These are phyloP conservation scores for Musa beccarii DNA, from an alignment of 176 grass and related monocot species.

Conservation along the genomic window DNA sequence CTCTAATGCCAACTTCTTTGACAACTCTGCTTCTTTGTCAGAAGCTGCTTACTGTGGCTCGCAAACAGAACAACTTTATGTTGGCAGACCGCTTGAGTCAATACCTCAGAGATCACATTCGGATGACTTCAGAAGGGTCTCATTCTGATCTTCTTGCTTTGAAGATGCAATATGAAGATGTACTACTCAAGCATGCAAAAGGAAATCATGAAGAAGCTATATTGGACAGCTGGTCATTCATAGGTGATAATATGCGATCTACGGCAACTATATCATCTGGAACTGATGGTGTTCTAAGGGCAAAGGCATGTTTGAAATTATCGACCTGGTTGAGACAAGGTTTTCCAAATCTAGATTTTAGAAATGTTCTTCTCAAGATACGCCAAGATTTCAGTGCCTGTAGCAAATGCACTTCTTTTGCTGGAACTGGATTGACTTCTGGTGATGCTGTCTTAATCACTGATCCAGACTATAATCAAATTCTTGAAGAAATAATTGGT, in stretches of 20 bases:
- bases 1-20: slow-evolving; percentile 53
- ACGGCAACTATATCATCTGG: slow-evolving; percentile 35
- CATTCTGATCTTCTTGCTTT: slow-evolving; percentile 59
- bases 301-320: slow-evolving; percentile 93
- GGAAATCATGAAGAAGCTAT: slow-evolving; percentile 66
- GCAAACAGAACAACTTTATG: slow-evolving; percentile 81
- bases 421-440: slow-evolving; percentile 22
- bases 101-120: slow-evolving; percentile 58
- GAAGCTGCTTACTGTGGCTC: slow-evolving; percentile 68
- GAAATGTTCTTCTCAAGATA: slow-evolving; percentile 46
- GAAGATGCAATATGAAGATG: slow-evolving; percentile 70
- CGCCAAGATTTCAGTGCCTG: slow-evolving; percentile 42
- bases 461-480: slow-evolving; percentile 30
- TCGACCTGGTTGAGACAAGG: slow-evolving; percentile 64
- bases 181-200: slow-evolving; percentile 68
- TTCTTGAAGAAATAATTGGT: slow-evolving; percentile 82
- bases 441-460: slow-evolving; percentile 21
- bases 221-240: slow-evolving; percentile 65
- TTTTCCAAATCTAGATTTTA: slow-evolving; percentile 33
- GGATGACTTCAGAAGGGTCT: slow-evolving; percentile 33
- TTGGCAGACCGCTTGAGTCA: slow-evolving; percentile 74
- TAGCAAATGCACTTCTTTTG: slow-evolving; percentile 26
- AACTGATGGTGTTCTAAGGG: slow-evolving; percentile 40
- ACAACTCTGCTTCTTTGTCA: slow-evolving; percentile 62
- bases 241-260: slow-evolving; percentile 44